These are phyloP conservation scores for Teratosphaeria viscida DNA, from an alignment of 2,329 filamentous ascomycete genomes.

Conservation along the genomic window DNA sequence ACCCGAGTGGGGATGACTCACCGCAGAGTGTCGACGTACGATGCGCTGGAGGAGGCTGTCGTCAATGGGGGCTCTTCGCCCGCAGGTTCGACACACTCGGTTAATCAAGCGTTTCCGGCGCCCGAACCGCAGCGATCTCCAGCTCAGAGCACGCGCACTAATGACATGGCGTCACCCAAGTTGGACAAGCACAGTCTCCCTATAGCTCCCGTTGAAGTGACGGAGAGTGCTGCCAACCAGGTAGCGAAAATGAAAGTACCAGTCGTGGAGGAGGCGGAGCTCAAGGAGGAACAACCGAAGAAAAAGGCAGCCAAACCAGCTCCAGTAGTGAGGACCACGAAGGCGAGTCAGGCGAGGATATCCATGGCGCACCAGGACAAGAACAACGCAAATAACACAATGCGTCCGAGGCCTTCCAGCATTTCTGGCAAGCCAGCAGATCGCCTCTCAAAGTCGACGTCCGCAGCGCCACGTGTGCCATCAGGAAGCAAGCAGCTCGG, in stretches of 20 bases:
- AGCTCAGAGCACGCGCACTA: background rate
- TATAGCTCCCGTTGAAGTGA: background rate
- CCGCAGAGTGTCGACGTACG: slow-evolving; percentile 9
- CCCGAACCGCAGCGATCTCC: background rate
- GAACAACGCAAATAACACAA: slow-evolving; percentile 4
- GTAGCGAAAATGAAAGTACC: background rate
- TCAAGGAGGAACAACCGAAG: slow-evolving; percentile 1
- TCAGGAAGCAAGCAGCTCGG: background rate
- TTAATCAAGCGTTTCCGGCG: background rate
- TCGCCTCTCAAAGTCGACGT: background rate
- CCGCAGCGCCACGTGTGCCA: background rate
- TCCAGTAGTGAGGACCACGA: slow-evolving; percentile 21
- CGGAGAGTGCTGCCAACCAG: background rate
- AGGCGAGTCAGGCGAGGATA: slow-evolving; percentile 22
- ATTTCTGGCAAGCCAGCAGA: background rate
- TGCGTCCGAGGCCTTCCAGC: background rate
- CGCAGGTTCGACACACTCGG: slow-evolving; percentile 11
- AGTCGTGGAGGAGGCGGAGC: background rate
- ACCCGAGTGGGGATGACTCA: background rate
- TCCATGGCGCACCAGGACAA: slow-evolving; percentile 19
- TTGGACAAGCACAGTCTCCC: background rate
- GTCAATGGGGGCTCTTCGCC: slow-evolving; percentile 11
- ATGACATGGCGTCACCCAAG: background rate
- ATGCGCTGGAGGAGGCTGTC: slow-evolving; percentile 16
- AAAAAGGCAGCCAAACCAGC: slow-evolving; percentile 14